Base-by-base conservation (phyloP, 805 yeast species). In the Millerago galiae region DNA sequence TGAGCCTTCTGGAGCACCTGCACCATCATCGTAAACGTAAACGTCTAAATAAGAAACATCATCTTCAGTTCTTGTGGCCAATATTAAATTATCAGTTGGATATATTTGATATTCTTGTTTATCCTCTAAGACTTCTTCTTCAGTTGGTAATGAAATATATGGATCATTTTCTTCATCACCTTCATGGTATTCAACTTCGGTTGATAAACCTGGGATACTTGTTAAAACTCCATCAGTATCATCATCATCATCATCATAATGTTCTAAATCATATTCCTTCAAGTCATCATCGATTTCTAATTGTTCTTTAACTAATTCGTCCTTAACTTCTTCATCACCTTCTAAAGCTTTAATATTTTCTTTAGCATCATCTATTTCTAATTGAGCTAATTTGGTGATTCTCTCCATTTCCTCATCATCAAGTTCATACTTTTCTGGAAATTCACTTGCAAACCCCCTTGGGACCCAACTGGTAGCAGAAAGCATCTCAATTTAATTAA, bases 401-500 rank as follows among this genome's bases (percentile, higher is more conserved):
- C 97, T 76, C 44, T 79, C 91, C 86, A 93, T 81, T 66, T 93
- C 99, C 46, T 77, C 91, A 48, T 93, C 98, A 52, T 89, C 81
- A 42, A 91, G 67, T 52, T 87, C 95, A 55, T 88, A 89, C 58
- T 83, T 77, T 55, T 79, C 87, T 6, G 99, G 98, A 59, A 82
- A 86, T 62, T 90, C 97, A 31, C 95, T 77, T 25, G 99, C 95
- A 62, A 74, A 84, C 5, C 99, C 99, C 56, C 96, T 78, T 38
- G 98, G 97, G 18, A 91, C 96, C 98, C 99, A 93, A 40, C 81
- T 70, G 38, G 93, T 81, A 24, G 97, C 83, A 32, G 99, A 88
- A 50, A 91, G 83, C 96, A 90, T 89, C 36, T 36, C 29, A n/a
- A 14, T 5, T 11, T 7, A 21, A 27, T 27, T 36, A 4, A 35